Evolutionary conservation across 2,329 filamentous ascomycete species (phyloP).

Genomic region (Thelonectria rubi): DNA sequence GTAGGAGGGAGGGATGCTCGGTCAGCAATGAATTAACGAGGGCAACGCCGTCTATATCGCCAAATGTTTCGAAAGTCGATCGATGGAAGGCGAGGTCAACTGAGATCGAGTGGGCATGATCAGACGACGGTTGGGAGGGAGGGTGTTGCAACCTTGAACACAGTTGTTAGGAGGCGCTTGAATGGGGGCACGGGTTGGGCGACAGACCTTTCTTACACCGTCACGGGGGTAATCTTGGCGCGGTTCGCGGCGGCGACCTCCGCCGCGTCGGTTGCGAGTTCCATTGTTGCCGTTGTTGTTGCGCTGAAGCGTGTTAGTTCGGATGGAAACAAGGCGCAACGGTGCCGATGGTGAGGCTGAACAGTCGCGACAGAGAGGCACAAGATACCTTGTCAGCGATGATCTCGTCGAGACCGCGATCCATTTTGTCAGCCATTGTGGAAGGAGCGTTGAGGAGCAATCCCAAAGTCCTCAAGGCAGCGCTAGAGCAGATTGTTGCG

Average conservation of each 20-base stretch:
- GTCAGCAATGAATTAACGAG: constrained; percentile 53
- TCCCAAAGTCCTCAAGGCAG: background rate
- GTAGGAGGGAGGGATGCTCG: constrained; percentile 52
- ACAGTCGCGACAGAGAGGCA: constrained; percentile 7
- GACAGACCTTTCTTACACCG: constrained; percentile 85
- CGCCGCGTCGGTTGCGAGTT: constrained; percentile 48
- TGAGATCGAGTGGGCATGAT: constrained; percentile 43
- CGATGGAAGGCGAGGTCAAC: constrained; percentile 43
- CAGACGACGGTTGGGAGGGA: constrained; percentile 43
- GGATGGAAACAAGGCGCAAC: constrained; percentile 26
- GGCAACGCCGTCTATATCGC: constrained; percentile 43
- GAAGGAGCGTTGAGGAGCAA: constrained; percentile 10
- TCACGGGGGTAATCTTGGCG: constrained; percentile 73
- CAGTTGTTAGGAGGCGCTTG: constrained; percentile 32
- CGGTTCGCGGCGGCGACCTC: constrained; percentile 48
- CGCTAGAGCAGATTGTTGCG: background rate
- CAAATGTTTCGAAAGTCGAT: constrained; percentile 44
- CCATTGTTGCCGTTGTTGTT: constrained; percentile 46
- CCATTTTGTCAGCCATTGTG: constrained; percentile 57
- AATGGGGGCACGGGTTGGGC: constrained; percentile 1
- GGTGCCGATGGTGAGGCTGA: background rate
- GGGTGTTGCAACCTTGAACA: constrained; percentile 47
- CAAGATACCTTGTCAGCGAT: constrained; percentile 58
- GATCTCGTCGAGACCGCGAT: constrained; percentile 66
- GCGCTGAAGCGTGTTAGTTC: constrained; percentile 39